Percentiles rank a stretch among this genome's conserved stretches.
Evolutionary conservation across 352 stramenopile genomes (phyloP).

Genomic region (Pilasporangium apinafurcum): DNA sequence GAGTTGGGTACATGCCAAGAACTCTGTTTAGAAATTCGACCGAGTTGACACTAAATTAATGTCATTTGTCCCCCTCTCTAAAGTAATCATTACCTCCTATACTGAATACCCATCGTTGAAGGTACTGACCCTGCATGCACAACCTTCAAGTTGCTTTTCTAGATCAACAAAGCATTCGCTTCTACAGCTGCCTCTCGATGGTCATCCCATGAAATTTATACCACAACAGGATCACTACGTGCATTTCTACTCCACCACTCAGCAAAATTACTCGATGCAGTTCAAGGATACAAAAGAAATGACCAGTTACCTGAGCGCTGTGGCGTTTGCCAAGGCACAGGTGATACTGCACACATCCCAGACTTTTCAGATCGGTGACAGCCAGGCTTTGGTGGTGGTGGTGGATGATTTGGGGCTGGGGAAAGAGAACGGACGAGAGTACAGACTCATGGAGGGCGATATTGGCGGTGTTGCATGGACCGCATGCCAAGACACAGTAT

Average conservation of each 20-base stretch:
- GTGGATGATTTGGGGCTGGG: constrained; percentile 45
- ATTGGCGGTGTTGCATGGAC: constrained; percentile 44
- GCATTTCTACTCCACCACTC: constrained; percentile 49
- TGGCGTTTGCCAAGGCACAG: constrained; percentile 51
- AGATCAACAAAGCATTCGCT: constrained; percentile 64
- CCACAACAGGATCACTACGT: constrained; percentile 73
- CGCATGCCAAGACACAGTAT: constrained; percentile 41
- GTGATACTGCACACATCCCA: constrained; percentile 16
- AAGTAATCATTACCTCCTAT: no score
- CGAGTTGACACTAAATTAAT: no score
- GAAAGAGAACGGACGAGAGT: constrained; percentile 24
- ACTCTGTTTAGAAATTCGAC: no score
- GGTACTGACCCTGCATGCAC: no score
- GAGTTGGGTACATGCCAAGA: no score
- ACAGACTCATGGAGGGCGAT: constrained; percentile 30
- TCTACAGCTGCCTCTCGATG: constrained; percentile 31
- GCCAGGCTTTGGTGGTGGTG: constrained; percentile 6
- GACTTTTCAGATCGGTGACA: constrained; percentile 3
- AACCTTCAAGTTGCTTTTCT: constrained; percentile 59
- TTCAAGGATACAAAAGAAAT: constrained; percentile 46
- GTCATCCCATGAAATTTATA: constrained; percentile 27
- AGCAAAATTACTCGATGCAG: constrained; percentile 69
- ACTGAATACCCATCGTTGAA: no score
- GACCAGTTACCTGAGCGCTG: constrained; percentile 34
- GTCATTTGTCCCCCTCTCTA: no score